These are phyloP conservation scores for Trebouxia sp. DNA, from an alignment of 139 green algal species.

Conservation along the genomic window DNA sequence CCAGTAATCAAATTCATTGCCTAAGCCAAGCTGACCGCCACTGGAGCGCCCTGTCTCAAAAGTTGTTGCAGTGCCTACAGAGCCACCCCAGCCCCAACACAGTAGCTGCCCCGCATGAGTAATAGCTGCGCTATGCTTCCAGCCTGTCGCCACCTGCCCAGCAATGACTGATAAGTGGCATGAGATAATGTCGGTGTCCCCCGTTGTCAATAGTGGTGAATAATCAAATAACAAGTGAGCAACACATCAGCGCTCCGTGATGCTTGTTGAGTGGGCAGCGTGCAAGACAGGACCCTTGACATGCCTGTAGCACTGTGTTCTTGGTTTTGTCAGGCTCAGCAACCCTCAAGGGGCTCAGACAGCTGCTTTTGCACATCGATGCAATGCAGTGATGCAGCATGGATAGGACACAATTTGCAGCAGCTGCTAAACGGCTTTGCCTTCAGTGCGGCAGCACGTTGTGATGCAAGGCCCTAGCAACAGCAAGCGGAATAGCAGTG, in stretches of 20 bases:
- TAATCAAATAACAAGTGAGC: background rate
- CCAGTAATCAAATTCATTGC: conserved; percentile 58
- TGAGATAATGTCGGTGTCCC: background rate
- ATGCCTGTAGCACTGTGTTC: background rate
- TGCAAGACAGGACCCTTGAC: background rate
- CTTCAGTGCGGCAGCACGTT: no score
- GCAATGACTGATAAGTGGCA: background rate
- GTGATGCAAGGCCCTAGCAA: no score
- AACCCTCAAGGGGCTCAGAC: background rate
- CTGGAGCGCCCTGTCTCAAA: conserved; percentile 29
- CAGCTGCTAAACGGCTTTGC: background rate
- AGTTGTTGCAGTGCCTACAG: conserved; percentile 27
- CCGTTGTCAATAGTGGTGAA: background rate
- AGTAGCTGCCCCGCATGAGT: conserved; percentile 28
- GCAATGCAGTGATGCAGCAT: background rate
- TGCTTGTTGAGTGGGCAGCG: background rate
- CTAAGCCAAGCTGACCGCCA: conserved; percentile 56
- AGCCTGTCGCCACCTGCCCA: conserved; percentile 35
- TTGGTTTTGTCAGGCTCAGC: background rate
- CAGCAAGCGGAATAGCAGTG: no score
- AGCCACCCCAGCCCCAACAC: conserved; percentile 53
- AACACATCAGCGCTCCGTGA: background rate
- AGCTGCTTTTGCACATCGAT: background rate
- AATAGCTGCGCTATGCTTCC: conserved; percentile 49
- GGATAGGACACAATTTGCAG: background rate